phyloP scores from a whole-genome alignment of 805 yeast genomes.

The Pachysolen tannophilus region DNA sequence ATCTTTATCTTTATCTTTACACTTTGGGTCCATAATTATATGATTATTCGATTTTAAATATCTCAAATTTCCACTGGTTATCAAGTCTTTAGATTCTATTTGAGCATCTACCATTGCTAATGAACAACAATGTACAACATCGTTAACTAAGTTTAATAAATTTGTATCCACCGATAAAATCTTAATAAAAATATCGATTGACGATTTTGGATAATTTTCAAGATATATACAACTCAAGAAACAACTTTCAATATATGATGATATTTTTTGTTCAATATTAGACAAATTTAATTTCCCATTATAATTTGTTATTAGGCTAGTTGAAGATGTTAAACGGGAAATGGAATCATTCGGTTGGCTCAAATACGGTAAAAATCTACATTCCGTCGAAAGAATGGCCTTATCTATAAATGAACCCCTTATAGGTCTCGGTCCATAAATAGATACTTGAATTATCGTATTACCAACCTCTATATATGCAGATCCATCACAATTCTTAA shows the following conservation, averaged over 20 bases:
- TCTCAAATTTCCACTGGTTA: constrained; percentile 52
- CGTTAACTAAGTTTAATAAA: constrained; percentile 25
- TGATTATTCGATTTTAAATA: constrained; percentile 8
- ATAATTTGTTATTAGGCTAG: constrained; percentile 10
- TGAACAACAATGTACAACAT: constrained; percentile 51
- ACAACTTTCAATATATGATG: constrained; percentile 30
- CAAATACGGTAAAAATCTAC: constrained; percentile 43
- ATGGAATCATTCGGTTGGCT: constrained; percentile 28
- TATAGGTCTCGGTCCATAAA: constrained; percentile 87
- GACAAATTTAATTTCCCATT: constrained; percentile 27
- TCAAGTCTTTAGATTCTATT: constrained; percentile 70
- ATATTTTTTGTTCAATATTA: constrained; percentile 35
- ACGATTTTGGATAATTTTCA: constrained; percentile 81
- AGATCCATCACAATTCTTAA: constrained; percentile 75
- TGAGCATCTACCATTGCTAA: constrained; percentile 82
- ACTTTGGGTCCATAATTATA: constrained; percentile 8
- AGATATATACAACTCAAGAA: constrained; percentile 40
- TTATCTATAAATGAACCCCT: constrained; percentile 62
- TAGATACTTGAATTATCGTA: constrained; percentile 55
- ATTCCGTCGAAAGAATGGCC: constrained; percentile 58
- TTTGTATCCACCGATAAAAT: constrained; percentile 44
- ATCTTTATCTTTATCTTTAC: constrained; percentile 5
- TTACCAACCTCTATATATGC: constrained; percentile 65
- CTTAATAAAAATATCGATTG: constrained; percentile 70
- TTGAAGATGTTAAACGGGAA: constrained; percentile 7